Conservation (phyloP, 768 basidiomycete species). For the Cantharellus anzutake region DNA sequence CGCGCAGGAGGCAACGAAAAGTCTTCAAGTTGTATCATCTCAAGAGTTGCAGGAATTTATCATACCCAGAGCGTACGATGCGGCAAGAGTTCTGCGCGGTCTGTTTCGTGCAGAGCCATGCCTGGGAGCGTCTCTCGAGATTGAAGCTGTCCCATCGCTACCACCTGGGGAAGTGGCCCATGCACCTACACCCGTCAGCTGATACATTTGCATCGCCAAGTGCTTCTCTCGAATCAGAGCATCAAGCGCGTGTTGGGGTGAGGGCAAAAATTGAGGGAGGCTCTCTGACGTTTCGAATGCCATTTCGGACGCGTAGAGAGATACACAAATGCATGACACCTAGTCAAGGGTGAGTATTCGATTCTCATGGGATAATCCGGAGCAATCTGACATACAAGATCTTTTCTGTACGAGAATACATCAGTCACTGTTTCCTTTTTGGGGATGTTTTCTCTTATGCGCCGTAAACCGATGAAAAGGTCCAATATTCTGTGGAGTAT, state of each 20-base stretch:
- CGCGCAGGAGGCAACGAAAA: slow-evolving; percentile 20
- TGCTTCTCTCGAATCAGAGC: slow-evolving; percentile 20
- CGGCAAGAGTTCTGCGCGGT: neutral
- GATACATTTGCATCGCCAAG: slow-evolving; percentile 16
- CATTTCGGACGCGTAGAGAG: slow-evolving; percentile 30
- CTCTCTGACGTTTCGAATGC: slow-evolving; percentile 28
- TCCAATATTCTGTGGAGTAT: slow-evolving; percentile 26
- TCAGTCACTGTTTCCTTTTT: slow-evolving; percentile 23
- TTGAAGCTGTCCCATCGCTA: neutral
- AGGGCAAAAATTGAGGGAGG: slow-evolving; percentile 32
- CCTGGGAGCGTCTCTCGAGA: no score
- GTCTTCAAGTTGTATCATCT: slow-evolving; percentile 17
- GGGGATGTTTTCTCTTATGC: slow-evolving; percentile 29
- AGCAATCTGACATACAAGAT: slow-evolving; percentile 17
- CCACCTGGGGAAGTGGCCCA: neutral
- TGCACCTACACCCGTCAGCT: neutral
- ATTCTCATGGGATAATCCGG: slow-evolving; percentile 4
- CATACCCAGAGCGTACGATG: neutral
- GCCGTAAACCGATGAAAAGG: slow-evolving; percentile 26
- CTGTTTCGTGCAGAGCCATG: no score
- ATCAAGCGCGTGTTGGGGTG: slow-evolving; percentile 22
- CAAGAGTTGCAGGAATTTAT: slow-evolving; percentile 6
- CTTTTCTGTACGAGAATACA: slow-evolving; percentile 24
- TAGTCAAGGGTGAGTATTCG: slow-evolving; percentile 5
- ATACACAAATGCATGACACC: slow-evolving; percentile 28